These are phyloP conservation scores for Atkinsonella texensis DNA, from an alignment of 2,329 filamentous ascomycete genomes.

Conservation along the genomic window DNA sequence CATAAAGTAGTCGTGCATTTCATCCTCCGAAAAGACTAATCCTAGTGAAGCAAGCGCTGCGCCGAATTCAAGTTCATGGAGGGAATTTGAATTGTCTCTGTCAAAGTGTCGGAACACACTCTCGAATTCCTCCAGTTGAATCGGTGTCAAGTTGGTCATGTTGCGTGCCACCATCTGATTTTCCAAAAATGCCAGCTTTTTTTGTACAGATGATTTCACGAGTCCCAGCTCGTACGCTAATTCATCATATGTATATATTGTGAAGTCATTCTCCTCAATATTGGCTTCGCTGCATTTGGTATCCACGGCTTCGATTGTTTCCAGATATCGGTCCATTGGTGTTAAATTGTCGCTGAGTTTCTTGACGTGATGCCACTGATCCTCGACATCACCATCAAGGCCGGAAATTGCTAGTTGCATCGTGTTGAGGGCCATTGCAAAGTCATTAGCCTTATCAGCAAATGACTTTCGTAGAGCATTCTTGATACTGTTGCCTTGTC, in stretches of 20 bases:
- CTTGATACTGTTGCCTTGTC: constrained; percentile 57
- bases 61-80: constrained; percentile 91
- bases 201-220: constrained; percentile 83
- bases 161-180: constrained; percentile 97
- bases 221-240: constrained; percentile 85
- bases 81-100: constrained; percentile 76
- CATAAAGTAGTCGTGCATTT: constrained; percentile 93
- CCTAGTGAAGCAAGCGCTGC: constrained; percentile 91
- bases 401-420: constrained; percentile 91
- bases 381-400: constrained; percentile 93
- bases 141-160: constrained; percentile 98
- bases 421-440: constrained; percentile 88
- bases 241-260: constrained; percentile 98
- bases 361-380: constrained; percentile 79
- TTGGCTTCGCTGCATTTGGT: constrained; percentile 90
- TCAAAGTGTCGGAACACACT: constrained; percentile 98
- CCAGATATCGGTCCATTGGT: constrained; percentile 82
- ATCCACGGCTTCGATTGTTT: constrained; percentile 76
- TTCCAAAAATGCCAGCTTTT: constrained; percentile 92
- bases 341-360: constrained; percentile 74
- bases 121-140: constrained; percentile 97
- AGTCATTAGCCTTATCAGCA: constrained; percentile 96
- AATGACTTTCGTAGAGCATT: constrained; percentile 86
- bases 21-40: constrained; percentile 89
- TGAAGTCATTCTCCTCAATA: constrained; percentile 98